phyloP scores from a whole-genome alignment of 1,284 basidiomycete species.

The Caloboletus firmus region DNA sequence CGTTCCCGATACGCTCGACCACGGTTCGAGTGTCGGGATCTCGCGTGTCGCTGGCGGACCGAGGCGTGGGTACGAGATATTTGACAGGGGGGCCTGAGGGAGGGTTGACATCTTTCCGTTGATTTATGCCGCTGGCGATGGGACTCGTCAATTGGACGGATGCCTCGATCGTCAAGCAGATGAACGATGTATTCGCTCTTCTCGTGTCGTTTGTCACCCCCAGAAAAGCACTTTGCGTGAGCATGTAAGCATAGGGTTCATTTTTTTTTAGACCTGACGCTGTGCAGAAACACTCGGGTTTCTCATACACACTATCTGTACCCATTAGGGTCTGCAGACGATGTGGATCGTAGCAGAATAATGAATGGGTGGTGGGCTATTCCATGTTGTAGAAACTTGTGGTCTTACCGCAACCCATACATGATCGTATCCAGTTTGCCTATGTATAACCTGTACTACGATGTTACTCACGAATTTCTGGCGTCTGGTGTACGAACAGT shows the following conservation, averaged over 20 bases:
- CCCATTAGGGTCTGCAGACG: neutral
- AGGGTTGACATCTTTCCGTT: too few species aligned
- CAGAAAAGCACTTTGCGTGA: neutral
- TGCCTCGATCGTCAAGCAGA: too few species aligned
- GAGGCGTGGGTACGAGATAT: neutral
- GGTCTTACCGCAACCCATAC: too few species aligned
- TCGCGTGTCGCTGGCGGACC: neutral
- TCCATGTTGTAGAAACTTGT: too few species aligned
- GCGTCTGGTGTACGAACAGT: neutral
- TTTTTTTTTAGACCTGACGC: neutral
- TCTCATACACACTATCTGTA: neutral
- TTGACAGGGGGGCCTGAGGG: neutral
- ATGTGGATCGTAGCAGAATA: neutral
- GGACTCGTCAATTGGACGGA: neutral
- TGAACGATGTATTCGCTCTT: neutral
- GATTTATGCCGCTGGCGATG: neutral
- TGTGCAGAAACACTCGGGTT: neutral
- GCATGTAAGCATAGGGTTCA: neutral
- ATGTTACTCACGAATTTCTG: neutral
- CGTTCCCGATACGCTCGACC: constrained; percentile 13
- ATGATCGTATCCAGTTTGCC: neutral
- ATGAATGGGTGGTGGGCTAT: neutral
- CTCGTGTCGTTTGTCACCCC: neutral
- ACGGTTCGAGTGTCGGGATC: constrained; percentile 10
- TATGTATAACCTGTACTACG: neutral